These are phyloP conservation scores for Prinsepia uniflora DNA, from an alignment of 306 rosid genomes.

Conservation along the genomic window DNA sequence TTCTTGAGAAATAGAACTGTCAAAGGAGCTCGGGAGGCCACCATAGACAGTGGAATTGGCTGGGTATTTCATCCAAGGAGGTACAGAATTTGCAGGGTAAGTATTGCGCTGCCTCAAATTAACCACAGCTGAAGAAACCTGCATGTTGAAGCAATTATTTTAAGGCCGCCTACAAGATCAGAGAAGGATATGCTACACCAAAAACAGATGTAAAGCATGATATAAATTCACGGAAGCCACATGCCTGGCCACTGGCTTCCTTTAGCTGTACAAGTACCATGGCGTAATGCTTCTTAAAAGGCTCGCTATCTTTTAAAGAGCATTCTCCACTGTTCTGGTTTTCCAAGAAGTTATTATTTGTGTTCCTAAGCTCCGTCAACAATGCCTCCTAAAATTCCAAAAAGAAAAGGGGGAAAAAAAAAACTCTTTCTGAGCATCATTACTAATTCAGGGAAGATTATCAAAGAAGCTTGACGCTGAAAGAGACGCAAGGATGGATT, in stretches of 20 bases:
- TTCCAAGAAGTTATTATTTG: slow-evolving; percentile 48
- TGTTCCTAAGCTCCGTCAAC: slow-evolving; percentile 55
- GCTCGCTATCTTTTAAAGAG: slow-evolving; percentile 50
- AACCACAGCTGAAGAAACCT: slow-evolving; percentile 71
- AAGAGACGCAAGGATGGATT: background rate
- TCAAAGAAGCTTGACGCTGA: slow-evolving; percentile 10
- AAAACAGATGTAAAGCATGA: slow-evolving; percentile 10
- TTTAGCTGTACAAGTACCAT: slow-evolving; percentile 90
- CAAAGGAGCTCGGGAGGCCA: slow-evolving; percentile 40
- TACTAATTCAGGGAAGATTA: slow-evolving; percentile 13
- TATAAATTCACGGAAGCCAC: slow-evolving; percentile 73
- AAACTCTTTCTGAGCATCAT: slow-evolving; percentile 13
- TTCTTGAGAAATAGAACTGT: slow-evolving; percentile 47
- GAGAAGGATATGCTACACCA: slow-evolving; percentile 9
- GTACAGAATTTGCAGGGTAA: slow-evolving; percentile 45
- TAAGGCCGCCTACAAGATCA: slow-evolving; percentile 25
- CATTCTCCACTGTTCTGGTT: slow-evolving; percentile 53
- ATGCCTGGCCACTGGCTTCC: slow-evolving; percentile 98
- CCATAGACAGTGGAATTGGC: slow-evolving; percentile 38
- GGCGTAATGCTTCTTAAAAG: slow-evolving; percentile 74
- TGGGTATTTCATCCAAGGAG: slow-evolving; percentile 50
- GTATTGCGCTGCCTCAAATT: slow-evolving; percentile 74
- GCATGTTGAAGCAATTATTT: slow-evolving; percentile 34
- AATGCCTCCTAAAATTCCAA: slow-evolving; percentile 47
- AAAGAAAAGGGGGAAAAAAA: background rate